Percentiles rank a stretch among this genome's conserved stretches.
These are phyloP conservation scores for Prillingera fragicola DNA, from an alignment of 1,284 basidiomycete species.

Conservation along the genomic window DNA sequence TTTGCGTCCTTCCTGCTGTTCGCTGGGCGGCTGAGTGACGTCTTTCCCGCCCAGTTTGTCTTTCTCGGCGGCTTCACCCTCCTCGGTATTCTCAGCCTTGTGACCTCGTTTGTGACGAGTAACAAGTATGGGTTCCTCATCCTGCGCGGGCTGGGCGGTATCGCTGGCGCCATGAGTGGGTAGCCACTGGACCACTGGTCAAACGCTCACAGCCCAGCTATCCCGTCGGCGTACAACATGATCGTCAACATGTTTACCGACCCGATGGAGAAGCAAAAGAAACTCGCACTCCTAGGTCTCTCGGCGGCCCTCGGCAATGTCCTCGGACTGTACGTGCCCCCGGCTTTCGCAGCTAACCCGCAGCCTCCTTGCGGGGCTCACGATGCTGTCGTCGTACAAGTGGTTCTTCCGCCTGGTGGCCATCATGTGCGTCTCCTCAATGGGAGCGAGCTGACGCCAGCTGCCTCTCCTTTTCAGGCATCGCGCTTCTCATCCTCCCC, in stretches of 20 bases:
- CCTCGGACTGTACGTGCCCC: constrained; percentile 25
- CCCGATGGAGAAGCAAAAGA: constrained; percentile 29
- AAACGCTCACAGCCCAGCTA: too few relatives aligned
- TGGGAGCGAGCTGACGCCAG: not conserved
- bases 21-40: constrained; percentile 36
- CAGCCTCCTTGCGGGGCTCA: constrained; percentile 28
- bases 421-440: constrained; percentile 7
- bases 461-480: constrained; percentile 23
- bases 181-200: too few relatives aligned
- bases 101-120: constrained; percentile 35
- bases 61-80: constrained; percentile 37
- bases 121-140: constrained; percentile 46
- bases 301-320: constrained; percentile 33
- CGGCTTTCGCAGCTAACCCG: not conserved
- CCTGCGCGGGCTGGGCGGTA: constrained; percentile 40
- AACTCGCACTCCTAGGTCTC: constrained; percentile 30
- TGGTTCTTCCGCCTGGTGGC: constrained; percentile 45
- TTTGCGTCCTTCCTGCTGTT: constrained; percentile 40
- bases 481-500: constrained; percentile 31
- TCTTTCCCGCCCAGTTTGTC: constrained; percentile 39
- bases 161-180: constrained; percentile 20
- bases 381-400: constrained; percentile 31
- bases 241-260: constrained; percentile 43
- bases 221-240: constrained; percentile 17
- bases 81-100: constrained; percentile 32